Evolutionary conservation across 1,139 yeast genomes (phyloP).

Genomic region (Lodderomyces beijingensis): DNA sequence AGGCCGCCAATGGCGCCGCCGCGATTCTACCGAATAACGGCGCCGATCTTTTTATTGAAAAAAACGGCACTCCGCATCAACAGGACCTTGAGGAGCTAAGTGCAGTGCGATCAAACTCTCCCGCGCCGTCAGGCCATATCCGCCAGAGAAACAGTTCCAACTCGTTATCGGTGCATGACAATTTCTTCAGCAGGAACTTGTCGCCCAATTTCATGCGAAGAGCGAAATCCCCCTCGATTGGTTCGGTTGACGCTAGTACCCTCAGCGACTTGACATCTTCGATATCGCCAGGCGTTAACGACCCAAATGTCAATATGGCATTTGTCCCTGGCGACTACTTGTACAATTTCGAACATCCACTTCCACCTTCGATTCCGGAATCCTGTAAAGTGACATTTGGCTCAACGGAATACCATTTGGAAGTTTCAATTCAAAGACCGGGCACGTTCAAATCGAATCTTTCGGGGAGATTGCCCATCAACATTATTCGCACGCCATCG

Average conservation of each 20-base stretch:
- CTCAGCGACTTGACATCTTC: constrained; percentile 12
- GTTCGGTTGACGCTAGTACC: constrained; percentile 14
- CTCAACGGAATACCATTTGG: constrained; percentile 62
- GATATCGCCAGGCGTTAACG: constrained; percentile 12
- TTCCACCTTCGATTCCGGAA: constrained; percentile 82
- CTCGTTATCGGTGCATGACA: constrained; percentile 4
- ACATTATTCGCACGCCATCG: constrained; percentile 69
- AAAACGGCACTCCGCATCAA: constrained; percentile 20
- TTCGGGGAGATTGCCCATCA: constrained; percentile 58
- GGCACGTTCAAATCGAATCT: constrained; percentile 86
- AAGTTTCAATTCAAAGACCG: constrained; percentile 63
- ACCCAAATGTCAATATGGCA: constrained; percentile 24
- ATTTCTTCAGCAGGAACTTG: constrained; percentile 25
- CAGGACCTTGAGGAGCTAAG: constrained; percentile 28
- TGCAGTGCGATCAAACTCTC: constrained; percentile 17
- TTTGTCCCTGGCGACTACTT: constrained; percentile 81
- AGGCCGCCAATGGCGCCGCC: constrained; percentile 7
- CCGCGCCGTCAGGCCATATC: constrained; percentile 14
- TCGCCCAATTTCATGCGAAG: constrained; percentile 36
- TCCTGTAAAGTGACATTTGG: constrained; percentile 78
- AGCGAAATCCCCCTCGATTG: constrained; percentile 34
- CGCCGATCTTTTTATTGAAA: constrained; percentile 47
- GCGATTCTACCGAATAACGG: constrained; percentile 41
- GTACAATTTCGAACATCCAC: constrained; percentile 86
- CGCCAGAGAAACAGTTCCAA: not conserved